Conservation (phyloP, 2,329 filamentous ascomycete genomes). For the Pyrenochaeta sp. region DNA sequence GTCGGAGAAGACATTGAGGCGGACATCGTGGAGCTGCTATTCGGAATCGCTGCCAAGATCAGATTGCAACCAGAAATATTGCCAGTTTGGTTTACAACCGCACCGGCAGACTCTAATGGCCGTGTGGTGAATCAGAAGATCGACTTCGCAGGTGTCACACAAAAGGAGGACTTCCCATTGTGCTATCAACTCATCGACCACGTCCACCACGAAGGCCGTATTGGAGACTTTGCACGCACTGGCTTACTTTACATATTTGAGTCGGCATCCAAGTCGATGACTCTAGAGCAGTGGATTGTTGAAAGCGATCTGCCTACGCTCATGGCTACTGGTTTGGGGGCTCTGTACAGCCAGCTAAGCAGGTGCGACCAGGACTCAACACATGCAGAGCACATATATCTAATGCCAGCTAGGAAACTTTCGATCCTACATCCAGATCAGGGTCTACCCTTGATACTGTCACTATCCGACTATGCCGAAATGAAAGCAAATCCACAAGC, state of each 20-base stretch:
- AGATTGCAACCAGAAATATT: constrained; percentile 86
- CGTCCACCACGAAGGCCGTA: constrained; percentile 92
- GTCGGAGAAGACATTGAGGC: constrained; percentile 83
- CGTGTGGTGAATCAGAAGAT: constrained; percentile 62
- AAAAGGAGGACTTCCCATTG: constrained; percentile 90
- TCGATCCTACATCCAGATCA: constrained; percentile 80
- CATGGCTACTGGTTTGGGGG: constrained; percentile 95
- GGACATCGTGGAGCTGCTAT: constrained; percentile 89
- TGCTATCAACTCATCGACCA: constrained; percentile 97
- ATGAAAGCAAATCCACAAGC: constrained; percentile 71
- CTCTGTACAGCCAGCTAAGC: constrained; percentile 73
- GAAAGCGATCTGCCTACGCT: constrained; percentile 95
- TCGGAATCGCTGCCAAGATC: constrained; percentile 97
- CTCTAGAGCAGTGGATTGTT: constrained; percentile 93
- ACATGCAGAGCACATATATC: neutral
- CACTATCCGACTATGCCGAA: constrained; percentile 87
- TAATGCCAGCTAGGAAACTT: constrained; percentile 67
- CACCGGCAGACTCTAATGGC: constrained; percentile 50
- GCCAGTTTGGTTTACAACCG: constrained; percentile 85
- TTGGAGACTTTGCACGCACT: constrained; percentile 94
- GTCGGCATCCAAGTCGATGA: constrained; percentile 81
- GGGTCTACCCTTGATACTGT: constrained; percentile 81
- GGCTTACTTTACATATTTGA: constrained; percentile 96
- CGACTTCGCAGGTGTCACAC: constrained; percentile 82
- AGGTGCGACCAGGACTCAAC: constrained; percentile 51